These are phyloP conservation scores for Reutealis trisperma DNA, from an alignment of 345 rosid genomes.

Conservation along the genomic window DNA sequence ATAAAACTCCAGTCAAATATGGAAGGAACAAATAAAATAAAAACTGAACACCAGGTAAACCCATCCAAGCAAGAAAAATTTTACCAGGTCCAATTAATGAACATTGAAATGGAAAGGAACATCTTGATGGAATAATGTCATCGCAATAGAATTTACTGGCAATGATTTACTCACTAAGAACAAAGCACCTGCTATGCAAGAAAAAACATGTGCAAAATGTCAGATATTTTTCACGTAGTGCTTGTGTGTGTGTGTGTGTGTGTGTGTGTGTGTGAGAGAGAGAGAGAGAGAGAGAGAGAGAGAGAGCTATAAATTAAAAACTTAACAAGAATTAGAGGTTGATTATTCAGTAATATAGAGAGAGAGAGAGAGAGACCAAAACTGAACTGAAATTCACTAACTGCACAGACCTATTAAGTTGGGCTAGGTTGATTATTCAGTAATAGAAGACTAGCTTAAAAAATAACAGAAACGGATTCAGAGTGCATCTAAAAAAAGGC, in stretches of 20 bases:
- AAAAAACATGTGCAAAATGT: background rate
- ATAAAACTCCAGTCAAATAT: constrained; percentile 15
- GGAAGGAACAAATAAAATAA: constrained; percentile 9
- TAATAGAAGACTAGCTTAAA: no score
- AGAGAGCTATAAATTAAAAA: background rate
- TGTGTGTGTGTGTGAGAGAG: background rate
- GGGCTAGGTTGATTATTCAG: no score
- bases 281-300: background rate
- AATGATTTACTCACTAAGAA: background rate
- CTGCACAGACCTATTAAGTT: no score
- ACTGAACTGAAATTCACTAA: no score
- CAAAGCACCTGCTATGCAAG: constrained; percentile 5
- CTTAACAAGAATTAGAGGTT: background rate
- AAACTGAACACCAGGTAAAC: background rate
- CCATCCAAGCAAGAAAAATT: background rate
- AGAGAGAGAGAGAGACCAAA: no score
- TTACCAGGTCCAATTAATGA: background rate
- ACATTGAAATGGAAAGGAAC: background rate
- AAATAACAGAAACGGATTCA: no score
- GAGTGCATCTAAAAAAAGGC: no score
- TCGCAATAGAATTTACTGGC: background rate
- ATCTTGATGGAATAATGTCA: background rate
- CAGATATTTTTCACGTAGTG: background rate
- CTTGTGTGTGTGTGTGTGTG: background rate
- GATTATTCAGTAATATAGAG: no score